These are phyloP conservation scores for Poa pratensis DNA, from an alignment of 176 grass and related monocot species.

Conservation along the genomic window DNA sequence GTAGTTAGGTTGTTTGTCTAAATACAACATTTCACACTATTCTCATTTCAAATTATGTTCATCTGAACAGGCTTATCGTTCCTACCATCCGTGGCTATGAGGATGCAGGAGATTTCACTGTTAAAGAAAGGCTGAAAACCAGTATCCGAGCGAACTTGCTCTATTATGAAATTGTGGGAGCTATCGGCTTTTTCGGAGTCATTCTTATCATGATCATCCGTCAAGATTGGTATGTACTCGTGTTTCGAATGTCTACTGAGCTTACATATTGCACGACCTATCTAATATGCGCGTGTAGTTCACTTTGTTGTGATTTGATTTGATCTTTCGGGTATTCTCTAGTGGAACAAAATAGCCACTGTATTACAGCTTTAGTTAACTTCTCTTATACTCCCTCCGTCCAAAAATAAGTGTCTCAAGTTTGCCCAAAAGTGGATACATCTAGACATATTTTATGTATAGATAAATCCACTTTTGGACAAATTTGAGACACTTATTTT, in stretches of 20 bases:
- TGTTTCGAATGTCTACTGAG: conserved; percentile 43
- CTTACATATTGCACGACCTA: background rate
- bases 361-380: background rate
- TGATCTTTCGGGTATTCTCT: background rate
- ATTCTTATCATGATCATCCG: conserved; percentile 88
- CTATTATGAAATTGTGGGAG: conserved; percentile 95
- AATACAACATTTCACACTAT: background rate
- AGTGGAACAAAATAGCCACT: conserved; percentile 5
- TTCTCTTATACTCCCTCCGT: no score
- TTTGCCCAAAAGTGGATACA: no score
- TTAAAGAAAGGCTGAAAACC: conserved; percentile 95
- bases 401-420: no score
- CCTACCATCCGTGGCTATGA: conserved; percentile 95
- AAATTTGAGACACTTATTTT: no score
- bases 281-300: conserved; percentile 10
- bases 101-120: conserved; percentile 98
- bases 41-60: conserved; percentile 36
- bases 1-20: background rate
- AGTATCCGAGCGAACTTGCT: conserved; percentile 88
- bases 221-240: conserved; percentile 57
- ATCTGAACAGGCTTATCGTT: conserved; percentile 84
- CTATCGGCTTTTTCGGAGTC: conserved; percentile 84
- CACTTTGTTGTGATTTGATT: background rate
- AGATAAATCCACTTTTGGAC: no score
- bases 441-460: no score